A percentile compares a stretch with the other conserved stretches of the same genome.
These are phyloP conservation scores for Helichrysum umbraculigerum DNA, from an alignment of 129 eudicot species.

Conservation along the genomic window DNA sequence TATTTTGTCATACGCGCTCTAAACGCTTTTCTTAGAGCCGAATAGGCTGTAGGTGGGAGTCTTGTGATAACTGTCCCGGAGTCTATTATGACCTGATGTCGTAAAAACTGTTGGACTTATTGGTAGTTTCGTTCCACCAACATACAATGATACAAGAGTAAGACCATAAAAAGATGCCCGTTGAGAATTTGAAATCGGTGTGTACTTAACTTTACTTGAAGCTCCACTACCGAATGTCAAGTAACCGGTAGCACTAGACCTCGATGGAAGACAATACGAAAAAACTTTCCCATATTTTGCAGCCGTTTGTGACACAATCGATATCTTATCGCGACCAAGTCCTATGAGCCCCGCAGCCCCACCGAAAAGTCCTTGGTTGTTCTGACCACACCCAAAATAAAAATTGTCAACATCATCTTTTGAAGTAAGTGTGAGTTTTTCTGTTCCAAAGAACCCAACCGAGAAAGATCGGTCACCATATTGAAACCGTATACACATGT, in stretches of 20 bases:
- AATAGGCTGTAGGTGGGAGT: conserved; percentile 68
- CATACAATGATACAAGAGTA: conserved; percentile 30
- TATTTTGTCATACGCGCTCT: conserved; percentile 49
- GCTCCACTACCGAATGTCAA: conserved; percentile 52
- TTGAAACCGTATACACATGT: conserved; percentile 65
- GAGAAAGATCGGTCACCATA: conserved; percentile 82
- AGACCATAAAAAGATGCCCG: conserved; percentile 49
- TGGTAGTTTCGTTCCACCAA: conserved; percentile 48
- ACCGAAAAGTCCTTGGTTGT: conserved; percentile 69
- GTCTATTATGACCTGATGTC: conserved; percentile 61
- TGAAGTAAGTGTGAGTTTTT: conserved; percentile 48
- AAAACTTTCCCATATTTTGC: conserved; percentile 50
- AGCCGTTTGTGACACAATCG: conserved; percentile 61
- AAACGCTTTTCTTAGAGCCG: conserved; percentile 49
- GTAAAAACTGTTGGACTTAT: conserved; percentile 51
- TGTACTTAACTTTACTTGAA: conserved; percentile 30
- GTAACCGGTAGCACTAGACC: conserved; percentile 50
- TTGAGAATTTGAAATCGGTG: conserved; percentile 39
- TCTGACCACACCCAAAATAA: conserved; percentile 77
- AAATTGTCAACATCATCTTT: conserved; percentile 35
- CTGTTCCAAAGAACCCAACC: conserved; percentile 56
- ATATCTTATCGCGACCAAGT: conserved; percentile 54
- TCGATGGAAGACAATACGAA: conserved; percentile 79
- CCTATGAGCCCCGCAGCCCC: conserved; percentile 66
- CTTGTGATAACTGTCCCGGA: conserved; percentile 88